These are phyloP conservation scores for Entomortierella lignicola DNA, from an alignment of 192 early-diverging fungal species.

Conservation along the genomic window DNA sequence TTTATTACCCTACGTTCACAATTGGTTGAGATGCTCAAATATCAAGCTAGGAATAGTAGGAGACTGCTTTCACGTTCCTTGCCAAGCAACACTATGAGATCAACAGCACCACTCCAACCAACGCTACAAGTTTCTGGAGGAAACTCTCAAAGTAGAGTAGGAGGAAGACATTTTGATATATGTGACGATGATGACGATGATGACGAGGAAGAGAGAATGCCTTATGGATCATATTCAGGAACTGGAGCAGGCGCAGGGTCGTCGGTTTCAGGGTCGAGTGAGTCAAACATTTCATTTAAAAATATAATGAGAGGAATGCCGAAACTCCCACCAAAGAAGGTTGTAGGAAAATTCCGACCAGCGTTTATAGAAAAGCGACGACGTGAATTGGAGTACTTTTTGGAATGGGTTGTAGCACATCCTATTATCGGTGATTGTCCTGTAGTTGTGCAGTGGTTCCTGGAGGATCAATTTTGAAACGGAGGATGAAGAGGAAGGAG, in stretches of 20 bases:
- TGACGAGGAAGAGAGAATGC: background rate
- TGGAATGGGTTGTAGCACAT: constrained; percentile 64
- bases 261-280: background rate
- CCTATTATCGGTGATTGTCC: constrained; percentile 57
- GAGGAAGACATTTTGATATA: background rate
- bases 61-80: background rate
- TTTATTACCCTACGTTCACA: constrained; percentile 58
- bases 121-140: background rate
- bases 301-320: constrained; percentile 52
- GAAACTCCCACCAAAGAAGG: constrained; percentile 63
- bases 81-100: background rate
- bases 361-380: constrained; percentile 62
- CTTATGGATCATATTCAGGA: constrained; percentile 4
- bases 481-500: too few species aligned
- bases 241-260: background rate
- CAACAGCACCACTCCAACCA: too few species aligned
- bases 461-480: background rate
- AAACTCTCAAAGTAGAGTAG: background rate
- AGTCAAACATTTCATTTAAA: background rate
- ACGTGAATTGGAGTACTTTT: constrained; percentile 64
- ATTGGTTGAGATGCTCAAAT: constrained; percentile 33
- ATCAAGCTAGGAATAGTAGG: background rate
- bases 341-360: constrained; percentile 61
- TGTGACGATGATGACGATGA: constrained; percentile 25
- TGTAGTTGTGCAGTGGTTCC: constrained; percentile 62